Evolutionary conservation across 805 yeast species (phyloP), one percentile per base, ranked within the genome.

Genomic region (Dipodascus albidus): DNA sequence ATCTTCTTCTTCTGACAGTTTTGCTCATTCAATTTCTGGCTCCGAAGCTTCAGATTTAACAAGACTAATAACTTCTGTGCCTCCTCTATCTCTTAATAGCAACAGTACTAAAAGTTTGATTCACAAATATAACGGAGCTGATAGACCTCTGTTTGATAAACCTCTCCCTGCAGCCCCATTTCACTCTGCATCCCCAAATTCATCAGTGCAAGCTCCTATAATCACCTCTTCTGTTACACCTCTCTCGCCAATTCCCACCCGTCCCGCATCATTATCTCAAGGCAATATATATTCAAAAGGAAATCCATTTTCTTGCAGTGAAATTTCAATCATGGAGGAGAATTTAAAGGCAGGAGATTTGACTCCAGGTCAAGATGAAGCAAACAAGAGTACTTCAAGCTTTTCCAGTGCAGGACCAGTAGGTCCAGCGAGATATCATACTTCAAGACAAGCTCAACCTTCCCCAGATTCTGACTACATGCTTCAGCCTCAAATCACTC

Each of bases 131-230:
- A 14, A 11, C 6, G 44, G 15, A 6, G 15, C 14, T 31, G 15
- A 31, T 15, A 31, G 15, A 31, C 38, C 38, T 31, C 38, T 31
- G 9, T 31, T 31, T 31, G 44, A 38, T 6, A 38, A 14, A 17
- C 44, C 44, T n/a, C 20, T 38, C 4, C 44, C 44, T 11, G 20
- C 17, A 6, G 44, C 44, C 20, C 44, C 44, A 38, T n/a, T n/a
- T 38, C 20, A 14, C n/a, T 38, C 15, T 14, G 9, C 44, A 11
- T 38, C 44, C 44, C 44, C 44, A n/a, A 17, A 17, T 6, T 6
- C 22, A 20, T 22, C 23, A 9, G 11, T 70, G 1, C 76, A 69
- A 52, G 80, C 81, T 2, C 83, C 82, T 27, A 55, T 55, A 33
- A 55, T 59, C 23, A 56, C 60, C 11, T 49, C 52, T 33, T 53